Conservation (phyloP, 805 yeast species). For the Spathaspora sp. region DNA sequence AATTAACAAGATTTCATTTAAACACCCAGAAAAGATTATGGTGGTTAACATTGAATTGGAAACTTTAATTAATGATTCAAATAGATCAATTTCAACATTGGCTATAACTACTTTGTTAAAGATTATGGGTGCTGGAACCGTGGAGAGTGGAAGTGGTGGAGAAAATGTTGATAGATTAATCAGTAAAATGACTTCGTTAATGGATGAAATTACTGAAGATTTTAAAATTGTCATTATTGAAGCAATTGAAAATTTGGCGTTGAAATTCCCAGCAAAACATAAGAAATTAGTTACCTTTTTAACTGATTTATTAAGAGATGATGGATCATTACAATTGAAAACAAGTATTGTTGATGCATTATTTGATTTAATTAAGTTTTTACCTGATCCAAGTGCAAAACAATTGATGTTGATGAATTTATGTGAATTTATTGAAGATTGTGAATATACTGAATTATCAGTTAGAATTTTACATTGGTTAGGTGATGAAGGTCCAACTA, state of each 20-base stretch:
- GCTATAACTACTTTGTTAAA: slow-evolving; percentile 95
- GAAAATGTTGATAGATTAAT: slow-evolving; percentile 84
- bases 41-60: slow-evolving; percentile 85
- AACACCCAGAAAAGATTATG: slow-evolving; percentile 73
- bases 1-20: slow-evolving; percentile 79
- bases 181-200: slow-evolving; percentile 78
- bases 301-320: slow-evolving; percentile 81
- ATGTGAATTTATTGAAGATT: slow-evolving; percentile 97
- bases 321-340: slow-evolving; percentile 84
- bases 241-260: slow-evolving; percentile 86
- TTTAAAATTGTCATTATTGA: slow-evolving; percentile 93
- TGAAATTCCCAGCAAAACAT: slow-evolving; percentile 91
- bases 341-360: slow-evolving; percentile 87
- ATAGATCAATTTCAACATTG: slow-evolving; percentile 90
- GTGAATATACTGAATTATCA: slow-evolving; percentile 90
- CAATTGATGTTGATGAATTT: slow-evolving; percentile 80
- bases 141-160: slow-evolving; percentile 33
- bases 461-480: slow-evolving; percentile 89
- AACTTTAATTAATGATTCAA: slow-evolving; percentile 78
- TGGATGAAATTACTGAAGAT: slow-evolving; percentile 94
- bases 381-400: slow-evolving; percentile 67
- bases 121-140: slow-evolving; percentile 75
- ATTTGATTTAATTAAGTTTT: slow-evolving; percentile 83
- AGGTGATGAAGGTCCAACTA: slow-evolving; percentile 91
- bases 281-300: slow-evolving; percentile 77